A percentile compares a stretch with the other conserved stretches of the same genome.
Conservation (phyloP, 140 eudicot genomes). For the Anethum foeniculum region DNA sequence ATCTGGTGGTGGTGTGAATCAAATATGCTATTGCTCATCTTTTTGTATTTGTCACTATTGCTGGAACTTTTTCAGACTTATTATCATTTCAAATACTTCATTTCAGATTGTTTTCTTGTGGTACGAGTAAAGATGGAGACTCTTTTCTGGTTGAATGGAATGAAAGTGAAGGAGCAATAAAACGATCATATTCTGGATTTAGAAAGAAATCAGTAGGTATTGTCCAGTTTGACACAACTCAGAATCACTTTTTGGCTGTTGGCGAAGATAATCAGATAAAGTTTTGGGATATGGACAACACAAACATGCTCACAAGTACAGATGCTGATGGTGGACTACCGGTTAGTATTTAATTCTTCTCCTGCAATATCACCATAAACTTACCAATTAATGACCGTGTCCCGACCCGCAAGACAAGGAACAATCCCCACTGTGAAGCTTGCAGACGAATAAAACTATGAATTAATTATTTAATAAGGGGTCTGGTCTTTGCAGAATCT, state of each 20-base stretch:
- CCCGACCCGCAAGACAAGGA: background rate
- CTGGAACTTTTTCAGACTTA: slow-evolving; percentile 2
- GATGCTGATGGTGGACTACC: slow-evolving; percentile 98
- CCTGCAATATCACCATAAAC: background rate
- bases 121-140: slow-evolving; percentile 94
- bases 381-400: background rate
- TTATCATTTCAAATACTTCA: background rate
- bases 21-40: background rate
- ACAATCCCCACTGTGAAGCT: background rate
- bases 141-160: slow-evolving; percentile 91
- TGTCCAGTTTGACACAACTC: slow-evolving; percentile 83
- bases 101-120: slow-evolving; percentile 85
- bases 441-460: background rate
- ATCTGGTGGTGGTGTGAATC: background rate
- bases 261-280: slow-evolving; percentile 88
- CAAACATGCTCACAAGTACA: slow-evolving; percentile 41
- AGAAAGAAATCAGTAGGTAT: slow-evolving; percentile 77
- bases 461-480: background rate
- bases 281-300: slow-evolving; percentile 91
- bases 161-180: slow-evolving; percentile 95
- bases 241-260: slow-evolving; percentile 88
- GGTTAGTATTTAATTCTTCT: slow-evolving; percentile 36
- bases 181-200: slow-evolving; percentile 69
- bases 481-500: slow-evolving; percentile 37
- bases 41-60: background rate